These are phyloP conservation scores for Rutidosis leptorrhynchoides DNA, from an alignment of 129 eudicot genomes.

Conservation along the genomic window DNA sequence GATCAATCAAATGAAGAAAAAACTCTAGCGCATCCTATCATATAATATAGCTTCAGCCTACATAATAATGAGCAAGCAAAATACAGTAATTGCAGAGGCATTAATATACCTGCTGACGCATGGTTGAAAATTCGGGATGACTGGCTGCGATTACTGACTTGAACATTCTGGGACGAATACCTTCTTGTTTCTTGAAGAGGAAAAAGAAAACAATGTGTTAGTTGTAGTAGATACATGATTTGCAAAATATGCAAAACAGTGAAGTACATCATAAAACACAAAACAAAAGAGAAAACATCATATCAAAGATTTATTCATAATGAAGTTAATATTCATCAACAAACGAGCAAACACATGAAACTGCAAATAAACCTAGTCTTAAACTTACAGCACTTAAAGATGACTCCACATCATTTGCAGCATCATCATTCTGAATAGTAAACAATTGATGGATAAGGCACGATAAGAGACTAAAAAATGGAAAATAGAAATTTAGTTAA, in stretches of 20 bases:
- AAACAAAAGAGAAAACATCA: no score
- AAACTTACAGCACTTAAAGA: constrained; percentile 49
- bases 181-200: constrained; percentile 78
- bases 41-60: constrained; percentile 20
- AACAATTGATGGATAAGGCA: constrained; percentile 12
- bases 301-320: not conserved
- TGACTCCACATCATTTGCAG: constrained; percentile 39
- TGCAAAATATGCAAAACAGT: constrained; percentile 5
- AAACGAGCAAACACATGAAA: not conserved
- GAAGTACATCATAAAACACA: not conserved
- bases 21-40: constrained; percentile 96
- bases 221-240: constrained; percentile 12
- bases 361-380: not conserved
- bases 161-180: constrained; percentile 95
- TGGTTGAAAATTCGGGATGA: constrained; percentile 95
- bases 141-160: constrained; percentile 93
- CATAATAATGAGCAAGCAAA: not conserved
- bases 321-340: not conserved
- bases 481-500: not conserved
- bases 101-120: constrained; percentile 85
- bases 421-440: constrained; percentile 43
- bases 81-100: not conserved
- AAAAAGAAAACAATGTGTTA: constrained; percentile 21
- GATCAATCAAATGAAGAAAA: constrained; percentile 90
- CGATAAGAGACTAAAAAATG: constrained; percentile 7